Evolutionary conservation across 2,329 filamentous ascomycete species (phyloP), one percentile per base, ranked within the genome.

Genomic region (Claviceps sorghi): DNA sequence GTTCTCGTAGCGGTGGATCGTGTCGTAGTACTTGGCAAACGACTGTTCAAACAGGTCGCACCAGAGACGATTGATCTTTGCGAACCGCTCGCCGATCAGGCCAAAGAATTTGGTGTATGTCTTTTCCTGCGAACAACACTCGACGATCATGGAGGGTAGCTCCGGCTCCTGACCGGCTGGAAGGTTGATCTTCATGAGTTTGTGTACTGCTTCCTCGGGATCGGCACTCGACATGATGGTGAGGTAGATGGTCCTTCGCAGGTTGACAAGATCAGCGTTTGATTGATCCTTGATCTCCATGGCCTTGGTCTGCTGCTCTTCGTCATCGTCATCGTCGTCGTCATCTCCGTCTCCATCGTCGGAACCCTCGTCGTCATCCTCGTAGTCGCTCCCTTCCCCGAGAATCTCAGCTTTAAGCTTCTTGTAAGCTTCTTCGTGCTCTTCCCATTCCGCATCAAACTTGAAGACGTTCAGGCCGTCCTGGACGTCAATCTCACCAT

Each of bases 41-140:
- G 84, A 80, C 58, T 88, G 80, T 67, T 97, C 89, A 58, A 97
- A 97, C 6, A 97, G 77, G 57, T 94, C 88, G 30, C 82, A 86
- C 93, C 93, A 98, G 49, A 96, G 77, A 22, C 93, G 82, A 68
- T 97, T 97, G 62, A 98, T 82, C 69, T 95, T 96, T 62, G 89
- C 88, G 68, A 98, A 95, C 26, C 91, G 81, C 70, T 98, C 93
- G 34, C 87, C 93, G 52, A 97, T 89, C 57, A 95, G 72, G 13
- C 93, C 93, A 63, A 94, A 96, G 70, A 97, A 98, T 67, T 97
- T 97, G 56, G 90, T 90, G 68, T 95, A 98, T 1, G 93, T 96
- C 60, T 89, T 88, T 67, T 97, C 90, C 69, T 98, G 93, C 30
- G 88, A 91, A 67, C 90, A 95, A 65, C 89, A 95, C 68, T 98